Percentiles rank a stretch among this genome's conserved stretches.
These are phyloP conservation scores for Amylocystis lapponica DNA, from an alignment of 768 basidiomycete genomes.

Conservation along the genomic window DNA sequence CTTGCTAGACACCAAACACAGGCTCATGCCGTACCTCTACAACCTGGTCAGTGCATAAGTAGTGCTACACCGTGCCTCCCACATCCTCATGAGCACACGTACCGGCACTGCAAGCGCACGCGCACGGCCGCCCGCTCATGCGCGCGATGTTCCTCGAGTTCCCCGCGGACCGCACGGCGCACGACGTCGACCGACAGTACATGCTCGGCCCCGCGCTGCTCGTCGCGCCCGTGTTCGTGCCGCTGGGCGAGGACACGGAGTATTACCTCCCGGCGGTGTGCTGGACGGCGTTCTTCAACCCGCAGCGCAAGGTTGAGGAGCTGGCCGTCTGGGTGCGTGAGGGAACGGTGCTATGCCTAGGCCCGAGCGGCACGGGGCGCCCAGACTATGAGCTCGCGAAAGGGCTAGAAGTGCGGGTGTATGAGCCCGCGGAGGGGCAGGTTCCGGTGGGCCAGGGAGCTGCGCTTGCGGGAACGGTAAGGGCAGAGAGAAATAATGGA, in stretches of 20 bases:
- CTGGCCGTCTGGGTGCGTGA: conserved; percentile 65
- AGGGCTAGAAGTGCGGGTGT: conserved; percentile 45
- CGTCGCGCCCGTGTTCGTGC: conserved; percentile 57
- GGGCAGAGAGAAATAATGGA: conserved; percentile 27
- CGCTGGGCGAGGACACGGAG: conserved; percentile 46
- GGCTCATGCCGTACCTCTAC: conserved; percentile 72
- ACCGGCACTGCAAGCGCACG: conserved; percentile 47
- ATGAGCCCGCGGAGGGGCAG: conserved; percentile 44
- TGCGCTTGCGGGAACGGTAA: conserved; percentile 37
- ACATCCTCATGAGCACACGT: neutral
- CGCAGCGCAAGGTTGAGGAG: conserved; percentile 42
- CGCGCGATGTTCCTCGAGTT: conserved; percentile 69
- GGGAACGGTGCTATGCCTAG: conserved; percentile 52
- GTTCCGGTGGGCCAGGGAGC: conserved; percentile 39
- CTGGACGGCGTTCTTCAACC: conserved; percentile 59
- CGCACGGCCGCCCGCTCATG: conserved; percentile 49
- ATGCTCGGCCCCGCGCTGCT: conserved; percentile 55
- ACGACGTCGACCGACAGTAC: conserved; percentile 55
- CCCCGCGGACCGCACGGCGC: conserved; percentile 50
- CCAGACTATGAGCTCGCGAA: conserved; percentile 59
- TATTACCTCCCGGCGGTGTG: conserved; percentile 57
- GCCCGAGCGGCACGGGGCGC: conserved; percentile 41
- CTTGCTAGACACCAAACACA: conserved; percentile 58
- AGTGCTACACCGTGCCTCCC: too few relatives aligned
- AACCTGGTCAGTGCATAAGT: conserved; percentile 39